These are phyloP conservation scores for Dothistroma pini DNA, from an alignment of 2,329 filamentous ascomycete genomes.

Conservation along the genomic window DNA sequence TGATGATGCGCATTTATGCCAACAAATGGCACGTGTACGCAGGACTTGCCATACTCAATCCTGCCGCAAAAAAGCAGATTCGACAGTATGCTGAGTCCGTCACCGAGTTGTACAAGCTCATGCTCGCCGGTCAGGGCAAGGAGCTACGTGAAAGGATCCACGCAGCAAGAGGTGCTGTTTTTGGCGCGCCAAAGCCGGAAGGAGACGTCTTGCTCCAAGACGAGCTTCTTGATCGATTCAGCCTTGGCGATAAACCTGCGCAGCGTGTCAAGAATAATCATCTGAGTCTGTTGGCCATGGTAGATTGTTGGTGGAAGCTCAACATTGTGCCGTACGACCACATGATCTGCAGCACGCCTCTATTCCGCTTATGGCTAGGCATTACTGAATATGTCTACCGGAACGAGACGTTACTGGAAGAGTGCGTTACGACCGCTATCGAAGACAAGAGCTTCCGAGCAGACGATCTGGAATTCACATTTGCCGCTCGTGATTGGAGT, in stretches of 20 bases:
- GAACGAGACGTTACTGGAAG: conserved; percentile 69
- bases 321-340: conserved; percentile 96
- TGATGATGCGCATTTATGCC: conserved; percentile 93
- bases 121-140: conserved; percentile 77
- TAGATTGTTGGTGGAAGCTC: conserved; percentile 95
- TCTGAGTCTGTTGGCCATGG: conserved; percentile 88
- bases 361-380: conserved; percentile 93
- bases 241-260: conserved; percentile 66
- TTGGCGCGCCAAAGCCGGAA: conserved; percentile 47
- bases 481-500: conserved; percentile 93
- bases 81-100: conserved; percentile 89
- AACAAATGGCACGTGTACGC: conserved; percentile 99
- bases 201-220: conserved; percentile 71
- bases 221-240: conserved; percentile 83
- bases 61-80: conserved; percentile 86
- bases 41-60: conserved; percentile 93
- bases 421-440: conserved; percentile 79
- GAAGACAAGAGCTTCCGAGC: conserved; percentile 89
- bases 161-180: conserved; percentile 72
- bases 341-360: conserved; percentile 97
- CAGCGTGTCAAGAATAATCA: conserved; percentile 84
- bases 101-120: conserved; percentile 92
- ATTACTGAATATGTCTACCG: conserved; percentile 97
- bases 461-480: conserved; percentile 96
- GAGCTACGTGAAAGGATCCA: conserved; percentile 74